Evolutionary conservation across 805 yeast genomes (phyloP).

Genomic region (Sungouiozyma intestinalis): DNA sequence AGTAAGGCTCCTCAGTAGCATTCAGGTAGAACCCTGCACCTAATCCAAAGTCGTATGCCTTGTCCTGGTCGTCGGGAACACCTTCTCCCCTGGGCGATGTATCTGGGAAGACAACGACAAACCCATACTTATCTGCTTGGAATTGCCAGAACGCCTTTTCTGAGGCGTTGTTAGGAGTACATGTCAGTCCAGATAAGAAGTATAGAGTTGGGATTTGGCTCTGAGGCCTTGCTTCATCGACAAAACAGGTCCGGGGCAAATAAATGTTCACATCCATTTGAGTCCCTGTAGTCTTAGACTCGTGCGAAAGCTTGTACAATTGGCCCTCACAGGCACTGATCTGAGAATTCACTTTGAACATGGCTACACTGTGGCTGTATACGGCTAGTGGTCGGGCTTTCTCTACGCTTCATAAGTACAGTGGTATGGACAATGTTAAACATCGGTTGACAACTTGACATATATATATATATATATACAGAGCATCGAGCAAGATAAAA

Average conservation of each 20-base stretch:
- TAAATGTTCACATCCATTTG: slow-evolving; percentile 78
- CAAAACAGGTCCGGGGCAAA: slow-evolving; percentile 49
- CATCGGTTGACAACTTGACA: too few species aligned
- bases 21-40: slow-evolving; percentile 94
- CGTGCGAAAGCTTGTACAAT: slow-evolving; percentile 64
- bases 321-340: slow-evolving; percentile 63
- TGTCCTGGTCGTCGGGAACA: slow-evolving; percentile 59
- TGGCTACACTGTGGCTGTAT: too few species aligned
- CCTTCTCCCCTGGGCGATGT: slow-evolving; percentile 87
- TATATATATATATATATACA: too few species aligned
- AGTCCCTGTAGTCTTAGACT: slow-evolving; percentile 53
- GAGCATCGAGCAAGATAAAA: too few species aligned
- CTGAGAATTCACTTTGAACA: slow-evolving; percentile 42
- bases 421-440: too few species aligned
- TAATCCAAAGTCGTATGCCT: slow-evolving; percentile 77
- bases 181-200: slow-evolving; percentile 82
- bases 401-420: too few species aligned
- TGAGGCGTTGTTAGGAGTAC: slow-evolving; percentile 86
- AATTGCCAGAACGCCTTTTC: slow-evolving; percentile 87
- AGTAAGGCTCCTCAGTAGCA: slow-evolving; percentile 67
- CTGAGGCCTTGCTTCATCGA: slow-evolving; percentile 6
- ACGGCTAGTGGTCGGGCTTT: neutral
- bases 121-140: slow-evolving; percentile 69
- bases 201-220: slow-evolving; percentile 57
- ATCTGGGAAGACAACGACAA: slow-evolving; percentile 89